These are phyloP conservation scores for Lasiodiplodia sp. DNA, from an alignment of 2,329 filamentous ascomycete genomes.

Conservation along the genomic window DNA sequence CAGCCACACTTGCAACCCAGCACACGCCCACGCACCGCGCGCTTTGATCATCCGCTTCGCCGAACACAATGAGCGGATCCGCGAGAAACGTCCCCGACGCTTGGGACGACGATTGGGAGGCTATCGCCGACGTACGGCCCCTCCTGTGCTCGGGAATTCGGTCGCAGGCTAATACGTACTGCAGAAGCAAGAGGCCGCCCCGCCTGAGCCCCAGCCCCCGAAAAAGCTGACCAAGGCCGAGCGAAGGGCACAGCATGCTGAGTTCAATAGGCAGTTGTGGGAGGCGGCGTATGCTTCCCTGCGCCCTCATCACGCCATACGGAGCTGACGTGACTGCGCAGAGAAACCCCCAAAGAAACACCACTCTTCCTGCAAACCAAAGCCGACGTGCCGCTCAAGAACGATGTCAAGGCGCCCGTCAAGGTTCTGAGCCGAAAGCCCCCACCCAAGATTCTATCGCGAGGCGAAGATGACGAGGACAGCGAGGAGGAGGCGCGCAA, in stretches of 20 bases:
- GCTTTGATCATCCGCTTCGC: background rate
- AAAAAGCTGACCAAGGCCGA: constrained; percentile 75
- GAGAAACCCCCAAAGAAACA: constrained; percentile 72
- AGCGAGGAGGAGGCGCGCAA: constrained; percentile 69
- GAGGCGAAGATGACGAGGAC: constrained; percentile 65
- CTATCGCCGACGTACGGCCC: constrained; percentile 70
- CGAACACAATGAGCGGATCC: constrained; percentile 6
- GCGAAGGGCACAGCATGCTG: constrained; percentile 78
- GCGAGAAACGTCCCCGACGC: constrained; percentile 54
- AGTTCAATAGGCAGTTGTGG: constrained; percentile 87
- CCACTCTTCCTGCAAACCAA: constrained; percentile 77
- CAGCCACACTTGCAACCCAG: background rate
- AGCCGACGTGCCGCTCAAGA: constrained; percentile 68
- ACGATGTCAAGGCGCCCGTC: constrained; percentile 80
- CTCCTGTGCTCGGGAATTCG: constrained; percentile 5
- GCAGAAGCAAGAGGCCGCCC: constrained; percentile 47
- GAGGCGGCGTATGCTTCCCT: constrained; percentile 74
- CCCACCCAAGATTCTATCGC: constrained; percentile 64
- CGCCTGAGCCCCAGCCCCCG: constrained; percentile 47
- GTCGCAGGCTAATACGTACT: constrained; percentile 30
- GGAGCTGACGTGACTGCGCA: constrained; percentile 46
- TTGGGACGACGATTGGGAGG: constrained; percentile 94
- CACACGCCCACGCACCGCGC: background rate
- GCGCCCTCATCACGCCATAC: constrained; percentile 16
- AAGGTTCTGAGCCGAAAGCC: constrained; percentile 88